Base-by-base conservation (phyloP, 2,329 filamentous ascomycete genomes). In the Alternaria infectoria region DNA sequence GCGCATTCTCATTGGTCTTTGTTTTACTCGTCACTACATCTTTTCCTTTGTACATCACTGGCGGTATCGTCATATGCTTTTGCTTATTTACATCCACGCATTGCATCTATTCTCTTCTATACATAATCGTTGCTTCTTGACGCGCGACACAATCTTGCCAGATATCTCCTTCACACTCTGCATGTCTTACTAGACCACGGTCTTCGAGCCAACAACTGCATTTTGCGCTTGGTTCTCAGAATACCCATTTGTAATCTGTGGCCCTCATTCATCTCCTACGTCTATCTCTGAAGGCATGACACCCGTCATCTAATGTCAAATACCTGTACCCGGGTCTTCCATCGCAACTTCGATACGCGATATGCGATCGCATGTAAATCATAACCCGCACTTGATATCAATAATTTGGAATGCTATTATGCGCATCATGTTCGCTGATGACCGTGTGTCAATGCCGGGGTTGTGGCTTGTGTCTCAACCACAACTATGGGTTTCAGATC, bases 31-130 rank as follows among this genome's bases (percentile, higher is more conserved):
- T 55, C 49, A 52, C 49, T 40, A 40, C 30, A 36, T 40, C 49
- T 13, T 58, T 21, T 43, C 56, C 50, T 63, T 60, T 63, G 61
- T 63, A 63, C 46, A 30, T 51, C 57, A 60, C 57, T 23, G 46
- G 50, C 44, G 45, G 57, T 46, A 40, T 51, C 49, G 19, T 52
- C 49, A 52, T 30, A 26, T 32, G 50, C 36, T 40, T 44, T 21
- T 43, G 21, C 43, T 47, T 55, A 15, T 36, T 40, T 45, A 50
- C 19, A 52, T 51, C n/a, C n/a, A 63, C 55, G 36, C 50, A 51
- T 43, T 43, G 23, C 45, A 51, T 52, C n/a, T 30, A 46, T 55
- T 50, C 3, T 54, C 26, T 47, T 56, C 21, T 21, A 60, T 63
- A 25, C 45, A 59, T 40, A 49, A 44, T 46, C 32, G 59, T 43